These are phyloP conservation scores for Kwoniella dejecticola DNA, from an alignment of 768 basidiomycete genomes.

Conservation along the genomic window DNA sequence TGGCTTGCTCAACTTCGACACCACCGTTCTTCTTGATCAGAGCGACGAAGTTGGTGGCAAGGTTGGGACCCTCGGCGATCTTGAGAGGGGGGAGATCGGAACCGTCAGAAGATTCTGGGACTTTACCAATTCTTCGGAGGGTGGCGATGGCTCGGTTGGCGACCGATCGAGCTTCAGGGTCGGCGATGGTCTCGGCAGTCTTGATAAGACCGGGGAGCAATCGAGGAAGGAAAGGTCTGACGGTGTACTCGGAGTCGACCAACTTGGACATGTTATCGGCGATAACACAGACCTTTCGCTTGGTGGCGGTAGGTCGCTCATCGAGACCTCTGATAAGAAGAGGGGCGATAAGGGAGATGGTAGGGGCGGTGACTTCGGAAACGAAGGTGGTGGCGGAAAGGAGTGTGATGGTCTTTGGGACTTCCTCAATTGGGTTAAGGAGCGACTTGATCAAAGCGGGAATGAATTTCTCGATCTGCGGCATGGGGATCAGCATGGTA, in stretches of 20 bases:
- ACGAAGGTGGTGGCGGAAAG: constrained; percentile 99
- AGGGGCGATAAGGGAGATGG: constrained; percentile 96
- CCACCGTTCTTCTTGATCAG: constrained; percentile 84
- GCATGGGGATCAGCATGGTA: constrained; percentile 5
- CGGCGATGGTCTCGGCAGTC: constrained; percentile 90
- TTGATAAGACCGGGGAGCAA: constrained; percentile 94
- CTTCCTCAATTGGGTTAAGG: constrained; percentile 99
- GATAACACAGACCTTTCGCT: constrained; percentile 97
- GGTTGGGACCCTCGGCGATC: constrained; percentile 68
- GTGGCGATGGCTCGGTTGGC: constrained; percentile 89
- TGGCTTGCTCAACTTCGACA: constrained; percentile 61
- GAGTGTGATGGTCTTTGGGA: constrained; percentile 88
- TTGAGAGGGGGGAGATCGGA: constrained; percentile 87
- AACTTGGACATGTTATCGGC: constrained; percentile 98
- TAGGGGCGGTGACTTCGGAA: constrained; percentile 97
- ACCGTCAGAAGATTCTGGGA: constrained; percentile 79
- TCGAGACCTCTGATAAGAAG: constrained; percentile 87
- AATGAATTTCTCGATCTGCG: constrained; percentile 70
- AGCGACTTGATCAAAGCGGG: constrained; percentile 95
- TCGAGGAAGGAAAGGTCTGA: constrained; percentile 94
- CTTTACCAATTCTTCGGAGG: constrained; percentile 90
- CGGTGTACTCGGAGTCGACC: constrained; percentile 90
- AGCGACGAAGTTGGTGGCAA: constrained; percentile 67
- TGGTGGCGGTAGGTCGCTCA: constrained; percentile 93
- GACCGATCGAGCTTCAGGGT: constrained; percentile 95